Conservation (phyloP, 2,329 filamentous ascomycete species). For the Aureobasidium subglaciale region DNA sequence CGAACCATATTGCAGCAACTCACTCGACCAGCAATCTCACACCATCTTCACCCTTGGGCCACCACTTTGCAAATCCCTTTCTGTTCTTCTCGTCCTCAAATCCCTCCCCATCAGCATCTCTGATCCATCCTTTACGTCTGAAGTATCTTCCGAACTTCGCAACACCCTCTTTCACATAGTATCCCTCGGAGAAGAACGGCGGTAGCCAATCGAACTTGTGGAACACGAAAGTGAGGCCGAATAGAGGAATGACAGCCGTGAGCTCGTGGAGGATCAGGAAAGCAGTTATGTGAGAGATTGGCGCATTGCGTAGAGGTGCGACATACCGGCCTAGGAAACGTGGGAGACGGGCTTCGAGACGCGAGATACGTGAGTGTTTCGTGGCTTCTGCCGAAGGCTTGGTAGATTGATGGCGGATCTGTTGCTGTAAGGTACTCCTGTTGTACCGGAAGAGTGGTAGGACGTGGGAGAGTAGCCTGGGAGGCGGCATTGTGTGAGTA, state of each 20-base stretch:
- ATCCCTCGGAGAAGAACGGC: slow-evolving; percentile 44
- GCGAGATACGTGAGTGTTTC: slow-evolving; percentile 22
- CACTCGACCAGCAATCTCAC: slow-evolving; percentile 51
- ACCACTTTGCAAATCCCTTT: slow-evolving; percentile 5
- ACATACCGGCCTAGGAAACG: slow-evolving; percentile 63
- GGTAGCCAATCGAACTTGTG: slow-evolving; percentile 75
- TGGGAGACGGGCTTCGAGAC: slow-evolving; percentile 46
- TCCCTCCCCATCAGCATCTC: slow-evolving; percentile 27
- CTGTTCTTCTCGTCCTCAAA: slow-evolving; percentile 15
- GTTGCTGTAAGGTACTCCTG: background rate
- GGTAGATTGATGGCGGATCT: background rate
- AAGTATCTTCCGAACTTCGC: slow-evolving; percentile 72
- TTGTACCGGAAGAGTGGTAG: background rate
- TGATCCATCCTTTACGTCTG: slow-evolving; percentile 73
- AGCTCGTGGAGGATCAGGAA: slow-evolving; percentile 90
- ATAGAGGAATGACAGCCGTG: slow-evolving; percentile 73
- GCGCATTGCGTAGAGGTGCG: slow-evolving; percentile 63
- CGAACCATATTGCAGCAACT: slow-evolving; percentile 9
- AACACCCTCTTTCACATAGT: slow-evolving; percentile 55
- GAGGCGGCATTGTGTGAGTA: background rate
- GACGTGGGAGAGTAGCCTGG: background rate
- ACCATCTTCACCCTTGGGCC: slow-evolving; percentile 27
- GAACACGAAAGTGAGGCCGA: slow-evolving; percentile 68
- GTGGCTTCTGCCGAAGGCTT: background rate
- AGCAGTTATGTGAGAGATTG: slow-evolving; percentile 72